Conservation (phyloP, 2,329 filamentous ascomycete species). For the Sporothrix inflata region DNA sequence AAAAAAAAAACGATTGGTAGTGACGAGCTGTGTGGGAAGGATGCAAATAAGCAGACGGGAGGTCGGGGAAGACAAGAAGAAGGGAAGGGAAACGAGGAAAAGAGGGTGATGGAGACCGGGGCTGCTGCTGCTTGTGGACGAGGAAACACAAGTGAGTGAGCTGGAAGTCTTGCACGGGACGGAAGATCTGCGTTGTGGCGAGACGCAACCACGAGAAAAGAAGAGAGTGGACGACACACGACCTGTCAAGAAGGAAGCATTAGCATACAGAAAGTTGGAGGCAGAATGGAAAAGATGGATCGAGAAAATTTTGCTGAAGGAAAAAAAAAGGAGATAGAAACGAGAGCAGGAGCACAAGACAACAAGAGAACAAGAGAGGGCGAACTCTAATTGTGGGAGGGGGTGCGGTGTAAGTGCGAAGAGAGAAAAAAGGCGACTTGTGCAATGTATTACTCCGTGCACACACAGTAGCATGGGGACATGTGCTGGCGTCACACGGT, state of each 20-base stretch:
- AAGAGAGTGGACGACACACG: not conserved
- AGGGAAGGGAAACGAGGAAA: not conserved
- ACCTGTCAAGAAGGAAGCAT: not conserved
- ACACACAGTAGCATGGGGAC: not conserved
- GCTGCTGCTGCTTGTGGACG: constrained; percentile 18
- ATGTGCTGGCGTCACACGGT: not conserved
- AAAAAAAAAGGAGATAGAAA: not conserved
- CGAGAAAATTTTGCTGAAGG: not conserved
- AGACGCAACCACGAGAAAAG: not conserved
- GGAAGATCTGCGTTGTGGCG: constrained; percentile 6
- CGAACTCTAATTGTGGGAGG: not conserved
- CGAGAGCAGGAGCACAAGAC: not conserved
- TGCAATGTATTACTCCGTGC: not conserved
- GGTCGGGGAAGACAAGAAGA: not conserved
- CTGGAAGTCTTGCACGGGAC: not conserved
- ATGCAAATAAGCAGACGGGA: not conserved
- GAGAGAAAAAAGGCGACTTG: not conserved
- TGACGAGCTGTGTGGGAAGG: too few relatives aligned
- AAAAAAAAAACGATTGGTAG: too few relatives aligned
- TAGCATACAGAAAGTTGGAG: not conserved
- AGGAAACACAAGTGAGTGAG: constrained; percentile 15
- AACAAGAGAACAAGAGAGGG: not conserved
- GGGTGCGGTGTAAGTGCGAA: not conserved
- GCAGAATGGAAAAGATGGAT: too few relatives aligned
- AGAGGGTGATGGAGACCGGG: too few relatives aligned